Percentiles rank a stretch among this genome's conserved stretches.
phyloP scores from a whole-genome alignment of 2,329 filamentous ascomycete genomes.

The Ophiostoma triangulosporum region DNA sequence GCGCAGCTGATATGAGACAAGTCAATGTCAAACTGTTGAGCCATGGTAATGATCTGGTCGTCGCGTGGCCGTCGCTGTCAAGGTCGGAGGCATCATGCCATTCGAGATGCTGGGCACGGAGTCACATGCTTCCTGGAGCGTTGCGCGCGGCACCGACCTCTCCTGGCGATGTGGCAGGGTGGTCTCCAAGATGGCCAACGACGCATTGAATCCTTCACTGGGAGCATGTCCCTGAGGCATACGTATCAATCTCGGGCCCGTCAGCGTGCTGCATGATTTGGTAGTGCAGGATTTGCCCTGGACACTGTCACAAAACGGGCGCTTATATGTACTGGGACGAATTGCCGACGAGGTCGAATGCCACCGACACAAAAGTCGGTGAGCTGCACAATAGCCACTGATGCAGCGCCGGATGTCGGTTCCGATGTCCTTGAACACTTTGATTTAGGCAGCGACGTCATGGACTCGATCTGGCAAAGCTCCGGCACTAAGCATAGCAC shows the following conservation, averaged over 20 bases:
- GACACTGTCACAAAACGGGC: constrained; percentile 85
- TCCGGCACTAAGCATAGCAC: constrained; percentile 54
- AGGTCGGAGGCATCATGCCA: constrained; percentile 55
- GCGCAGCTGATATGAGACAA: constrained; percentile 57
- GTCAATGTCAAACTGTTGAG: constrained; percentile 69
- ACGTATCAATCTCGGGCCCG: constrained; percentile 56
- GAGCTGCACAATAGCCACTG: constrained; percentile 54
- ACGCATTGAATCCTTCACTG: constrained; percentile 56
- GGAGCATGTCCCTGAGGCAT: constrained; percentile 52
- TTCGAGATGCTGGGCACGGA: constrained; percentile 50
- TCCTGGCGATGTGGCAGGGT: constrained; percentile 48
- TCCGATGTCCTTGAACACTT: constrained; percentile 52
- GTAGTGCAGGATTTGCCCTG: constrained; percentile 55
- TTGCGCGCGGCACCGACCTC: constrained; percentile 30
- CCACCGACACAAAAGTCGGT: constrained; percentile 58
- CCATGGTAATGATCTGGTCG: constrained; percentile 34
- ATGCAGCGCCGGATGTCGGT: constrained; percentile 53
- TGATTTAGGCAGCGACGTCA: constrained; percentile 59
- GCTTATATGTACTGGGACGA: constrained; percentile 33
- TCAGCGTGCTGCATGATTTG: constrained; percentile 45
- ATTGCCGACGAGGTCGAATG: constrained; percentile 36
- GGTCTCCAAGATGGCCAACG: constrained; percentile 52
- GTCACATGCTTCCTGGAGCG: constrained; percentile 52
- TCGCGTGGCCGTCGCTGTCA: constrained; percentile 29
- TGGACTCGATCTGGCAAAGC: constrained; percentile 57